These are phyloP conservation scores for Grifola frondosa DNA, from an alignment of 1,284 basidiomycete genomes.

Conservation along the genomic window DNA sequence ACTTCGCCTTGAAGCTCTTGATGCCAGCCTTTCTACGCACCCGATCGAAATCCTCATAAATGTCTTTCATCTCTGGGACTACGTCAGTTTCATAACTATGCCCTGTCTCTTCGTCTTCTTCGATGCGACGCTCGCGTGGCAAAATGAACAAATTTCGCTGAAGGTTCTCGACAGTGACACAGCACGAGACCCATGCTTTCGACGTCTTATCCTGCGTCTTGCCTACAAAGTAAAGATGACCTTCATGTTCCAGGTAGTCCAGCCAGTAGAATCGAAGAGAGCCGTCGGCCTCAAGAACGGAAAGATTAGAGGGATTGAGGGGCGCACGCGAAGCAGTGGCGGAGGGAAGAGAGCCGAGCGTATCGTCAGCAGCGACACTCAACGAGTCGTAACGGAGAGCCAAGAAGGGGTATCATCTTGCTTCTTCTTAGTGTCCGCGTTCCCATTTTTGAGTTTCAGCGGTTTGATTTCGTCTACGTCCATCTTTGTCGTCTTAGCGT, in stretches of 20 bases:
- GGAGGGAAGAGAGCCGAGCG: constrained; percentile 41
- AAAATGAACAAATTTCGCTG: constrained; percentile 95
- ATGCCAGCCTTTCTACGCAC: constrained; percentile 76
- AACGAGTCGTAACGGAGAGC: constrained; percentile 78
- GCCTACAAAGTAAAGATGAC: constrained; percentile 81
- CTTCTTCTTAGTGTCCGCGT: constrained; percentile 34
- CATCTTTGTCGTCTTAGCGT: constrained; percentile 14
- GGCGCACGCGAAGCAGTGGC: constrained; percentile 35
- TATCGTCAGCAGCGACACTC: constrained; percentile 54
- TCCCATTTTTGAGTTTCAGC: constrained; percentile 20
- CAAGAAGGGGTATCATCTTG: constrained; percentile 61
- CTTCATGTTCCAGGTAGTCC: constrained; percentile 84
- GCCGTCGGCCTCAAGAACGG: constrained; percentile 76
- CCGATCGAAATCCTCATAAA: constrained; percentile 84
- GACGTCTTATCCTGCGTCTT: constrained; percentile 81
- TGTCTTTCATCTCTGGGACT: constrained; percentile 65
- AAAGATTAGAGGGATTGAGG: constrained; percentile 45
- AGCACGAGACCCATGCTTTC: constrained; percentile 79
- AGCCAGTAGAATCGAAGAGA: constrained; percentile 92
- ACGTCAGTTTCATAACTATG: constrained; percentile 74
- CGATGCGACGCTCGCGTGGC: constrained; percentile 68
- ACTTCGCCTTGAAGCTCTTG: constrained; percentile 78
- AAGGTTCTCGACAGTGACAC: constrained; percentile 83
- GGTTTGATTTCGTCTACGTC: constrained; percentile 31
- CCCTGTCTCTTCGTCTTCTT: constrained; percentile 56